Evolutionary conservation across 129 eudicot genomes (phyloP).

Genomic region (Lactuca sativa): DNA sequence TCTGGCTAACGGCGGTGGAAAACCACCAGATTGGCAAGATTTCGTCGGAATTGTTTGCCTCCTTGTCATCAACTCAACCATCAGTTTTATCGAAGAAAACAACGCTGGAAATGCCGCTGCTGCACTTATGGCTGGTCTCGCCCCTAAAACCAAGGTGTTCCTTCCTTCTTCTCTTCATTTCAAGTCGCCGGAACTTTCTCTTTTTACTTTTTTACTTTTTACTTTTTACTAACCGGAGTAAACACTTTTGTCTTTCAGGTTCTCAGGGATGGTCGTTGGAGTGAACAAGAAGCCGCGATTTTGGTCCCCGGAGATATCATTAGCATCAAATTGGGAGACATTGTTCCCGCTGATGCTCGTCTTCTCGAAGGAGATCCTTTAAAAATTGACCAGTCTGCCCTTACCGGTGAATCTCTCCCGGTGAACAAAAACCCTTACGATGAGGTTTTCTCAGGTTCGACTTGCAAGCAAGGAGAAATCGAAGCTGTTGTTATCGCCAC

Average conservation of each 20-base stretch:
- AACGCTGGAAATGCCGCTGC: conserved; percentile 95
- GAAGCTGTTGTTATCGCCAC: conserved; percentile 88
- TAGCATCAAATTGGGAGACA: conserved; percentile 80
- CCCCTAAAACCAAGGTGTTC: conserved; percentile 82
- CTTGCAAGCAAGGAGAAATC: conserved; percentile 89
- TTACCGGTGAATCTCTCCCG: conserved; percentile 85
- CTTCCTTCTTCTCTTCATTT: background rate
- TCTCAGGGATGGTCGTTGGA: conserved; percentile 83
- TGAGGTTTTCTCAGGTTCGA: conserved; percentile 87
- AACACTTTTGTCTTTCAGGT: conserved; percentile 28
- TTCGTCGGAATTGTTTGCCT: conserved; percentile 83
- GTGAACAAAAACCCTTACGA: conserved; percentile 75
- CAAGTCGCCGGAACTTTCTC: background rate
- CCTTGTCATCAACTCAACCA: conserved; percentile 90
- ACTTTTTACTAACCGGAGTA: too few species aligned
- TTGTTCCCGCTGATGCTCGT: conserved; percentile 87
- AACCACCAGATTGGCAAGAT: conserved; percentile 92
- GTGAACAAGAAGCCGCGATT: conserved; percentile 79
- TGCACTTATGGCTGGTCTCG: conserved; percentile 97
- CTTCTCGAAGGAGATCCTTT: conserved; percentile 89
- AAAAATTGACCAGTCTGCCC: conserved; percentile 86
- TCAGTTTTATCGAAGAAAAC: conserved; percentile 91
- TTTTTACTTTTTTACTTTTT: background rate
- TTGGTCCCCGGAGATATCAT: conserved; percentile 88
- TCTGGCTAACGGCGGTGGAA: conserved; percentile 76